Conservation (phyloP, 2,329 filamentous ascomycete species). For the Ploettnerulaceae sp. region DNA sequence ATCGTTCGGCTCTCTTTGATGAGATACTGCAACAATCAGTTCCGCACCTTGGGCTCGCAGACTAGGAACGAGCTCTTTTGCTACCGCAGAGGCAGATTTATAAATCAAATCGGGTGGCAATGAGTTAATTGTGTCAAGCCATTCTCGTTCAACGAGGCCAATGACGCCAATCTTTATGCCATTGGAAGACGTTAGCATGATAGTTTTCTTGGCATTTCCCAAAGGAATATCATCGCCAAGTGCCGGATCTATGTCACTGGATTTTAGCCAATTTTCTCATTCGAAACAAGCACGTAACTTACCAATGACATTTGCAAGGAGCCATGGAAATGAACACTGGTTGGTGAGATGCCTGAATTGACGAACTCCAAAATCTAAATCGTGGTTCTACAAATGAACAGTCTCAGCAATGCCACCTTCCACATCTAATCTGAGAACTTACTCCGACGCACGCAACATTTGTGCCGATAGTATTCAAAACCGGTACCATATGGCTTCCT, state of each 20-base stretch:
- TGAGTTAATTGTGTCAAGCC: slow-evolving; percentile 18
- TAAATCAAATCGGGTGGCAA: slow-evolving; percentile 14
- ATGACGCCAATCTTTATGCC: slow-evolving; percentile 19
- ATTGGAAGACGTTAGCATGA: slow-evolving; percentile 15
- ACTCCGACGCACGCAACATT: slow-evolving; percentile 16
- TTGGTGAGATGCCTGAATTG: slow-evolving; percentile 15
- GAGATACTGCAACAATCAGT: slow-evolving; percentile 13
- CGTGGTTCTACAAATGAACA: slow-evolving; percentile 9
- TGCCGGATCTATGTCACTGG: slow-evolving; percentile 10
- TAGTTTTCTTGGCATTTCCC: slow-evolving; percentile 15
- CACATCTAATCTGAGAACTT: background rate
- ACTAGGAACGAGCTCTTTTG: slow-evolving; percentile 15
- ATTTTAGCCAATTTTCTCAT: background rate
- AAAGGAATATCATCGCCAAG: slow-evolving; percentile 12
- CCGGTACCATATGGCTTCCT: slow-evolving; percentile 18
- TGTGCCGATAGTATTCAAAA: slow-evolving; percentile 13
- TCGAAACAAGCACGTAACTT: background rate
- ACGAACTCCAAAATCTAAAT: slow-evolving; percentile 16
- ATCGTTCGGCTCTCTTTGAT: slow-evolving; percentile 17
- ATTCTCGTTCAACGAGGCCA: slow-evolving; percentile 18
- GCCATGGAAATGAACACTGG: slow-evolving; percentile 16
- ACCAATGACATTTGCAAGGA: slow-evolving; percentile 15
- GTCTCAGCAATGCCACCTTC: background rate
- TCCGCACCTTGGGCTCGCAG: slow-evolving; percentile 16
- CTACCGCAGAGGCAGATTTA: slow-evolving; percentile 15